Conservation (phyloP, 2,329 filamentous ascomycete species). For the Hymenoscyphus occultus region DNA sequence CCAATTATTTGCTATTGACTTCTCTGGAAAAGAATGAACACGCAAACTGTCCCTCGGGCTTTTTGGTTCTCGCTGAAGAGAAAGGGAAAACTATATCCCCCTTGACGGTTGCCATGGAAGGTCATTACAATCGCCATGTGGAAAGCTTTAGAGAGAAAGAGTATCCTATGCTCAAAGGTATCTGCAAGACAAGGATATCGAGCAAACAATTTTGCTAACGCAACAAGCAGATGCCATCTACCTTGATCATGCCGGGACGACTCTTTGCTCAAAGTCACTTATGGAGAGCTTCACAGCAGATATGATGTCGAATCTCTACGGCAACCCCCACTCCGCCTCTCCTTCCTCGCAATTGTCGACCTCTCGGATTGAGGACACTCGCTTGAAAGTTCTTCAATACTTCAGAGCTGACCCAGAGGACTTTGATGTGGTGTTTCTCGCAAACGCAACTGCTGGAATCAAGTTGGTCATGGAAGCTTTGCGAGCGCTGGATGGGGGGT, state of each 20-base stretch:
- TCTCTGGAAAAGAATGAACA: slow-evolving; percentile 25
- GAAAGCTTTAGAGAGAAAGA: slow-evolving; percentile 57
- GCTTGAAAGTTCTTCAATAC: slow-evolving; percentile 68
- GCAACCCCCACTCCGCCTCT: slow-evolving; percentile 89
- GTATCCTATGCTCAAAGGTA: slow-evolving; percentile 70
- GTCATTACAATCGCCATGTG: slow-evolving; percentile 55
- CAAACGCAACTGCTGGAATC: slow-evolving; percentile 87
- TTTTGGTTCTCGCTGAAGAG: slow-evolving; percentile 22
- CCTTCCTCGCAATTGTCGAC: slow-evolving; percentile 75
- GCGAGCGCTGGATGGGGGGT: slow-evolving; percentile 65
- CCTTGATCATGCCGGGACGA: slow-evolving; percentile 95
- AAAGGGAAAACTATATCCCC: slow-evolving; percentile 19
- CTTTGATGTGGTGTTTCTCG: slow-evolving; percentile 87
- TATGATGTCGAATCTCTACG: slow-evolving; percentile 75
- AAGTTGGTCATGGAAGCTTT: slow-evolving; percentile 83
- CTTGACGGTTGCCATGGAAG: slow-evolving; percentile 24
- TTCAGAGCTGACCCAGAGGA: slow-evolving; percentile 77
- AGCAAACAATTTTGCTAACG: background rate
- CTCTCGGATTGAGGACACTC: slow-evolving; percentile 70
- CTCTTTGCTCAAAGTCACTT: slow-evolving; percentile 73
- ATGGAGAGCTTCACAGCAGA: slow-evolving; percentile 68
- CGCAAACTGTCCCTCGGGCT: slow-evolving; percentile 8
- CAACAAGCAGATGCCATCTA: slow-evolving; percentile 47
- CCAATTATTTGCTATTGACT: slow-evolving; percentile 4
- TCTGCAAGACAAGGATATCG: background rate